A percentile compares a stretch with the other conserved stretches of the same genome.
These are phyloP conservation scores for Aspergillus bridgeri DNA, from an alignment of 495 filamentous ascomycete species.

Conservation along the genomic window DNA sequence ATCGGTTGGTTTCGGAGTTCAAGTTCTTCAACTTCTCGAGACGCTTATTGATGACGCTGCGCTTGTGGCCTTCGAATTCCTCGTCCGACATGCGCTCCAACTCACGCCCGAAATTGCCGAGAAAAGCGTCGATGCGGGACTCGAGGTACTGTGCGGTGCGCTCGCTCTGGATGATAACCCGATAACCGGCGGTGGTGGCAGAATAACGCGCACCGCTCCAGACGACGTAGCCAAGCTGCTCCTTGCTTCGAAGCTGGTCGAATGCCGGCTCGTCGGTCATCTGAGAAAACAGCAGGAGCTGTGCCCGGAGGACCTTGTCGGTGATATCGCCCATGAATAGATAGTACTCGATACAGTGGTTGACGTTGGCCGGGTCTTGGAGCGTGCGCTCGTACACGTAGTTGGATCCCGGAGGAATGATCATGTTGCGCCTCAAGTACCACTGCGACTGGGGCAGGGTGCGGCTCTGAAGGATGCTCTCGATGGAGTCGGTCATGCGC, in stretches of 20 bases:
- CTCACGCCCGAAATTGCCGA: slow-evolving; percentile 58
- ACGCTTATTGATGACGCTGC: slow-evolving; percentile 81
- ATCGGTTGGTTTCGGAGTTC: slow-evolving; percentile 73
- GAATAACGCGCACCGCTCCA: slow-evolving; percentile 72
- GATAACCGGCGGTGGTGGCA: slow-evolving; percentile 73
- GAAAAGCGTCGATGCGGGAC: slow-evolving; percentile 79
- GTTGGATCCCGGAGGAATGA: slow-evolving; percentile 76
- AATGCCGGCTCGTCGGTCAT: slow-evolving; percentile 91
- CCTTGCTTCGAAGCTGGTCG: slow-evolving; percentile 91
- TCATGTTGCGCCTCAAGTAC: slow-evolving; percentile 69
- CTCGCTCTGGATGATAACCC: slow-evolving; percentile 94
- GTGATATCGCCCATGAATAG: slow-evolving; percentile 73
- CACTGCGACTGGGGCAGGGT: slow-evolving; percentile 74
- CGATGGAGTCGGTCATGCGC: slow-evolving; percentile 76
- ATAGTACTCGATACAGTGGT: slow-evolving; percentile 93
- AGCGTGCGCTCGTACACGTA: slow-evolving; percentile 75
- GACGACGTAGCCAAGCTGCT: slow-evolving; percentile 96
- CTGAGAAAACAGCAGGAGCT: slow-evolving; percentile 81
- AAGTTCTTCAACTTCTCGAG: slow-evolving; percentile 94
- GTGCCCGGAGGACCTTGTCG: slow-evolving; percentile 65
- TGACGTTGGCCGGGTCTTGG: slow-evolving; percentile 89
- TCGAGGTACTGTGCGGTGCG: slow-evolving; percentile 79
- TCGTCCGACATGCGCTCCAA: slow-evolving; percentile 74
- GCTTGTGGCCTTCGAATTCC: slow-evolving; percentile 88
- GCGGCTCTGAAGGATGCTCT: slow-evolving; percentile 73